Evolutionary conservation across 495 filamentous ascomycete species (phyloP).

Genomic region (Tuber aestivum): DNA sequence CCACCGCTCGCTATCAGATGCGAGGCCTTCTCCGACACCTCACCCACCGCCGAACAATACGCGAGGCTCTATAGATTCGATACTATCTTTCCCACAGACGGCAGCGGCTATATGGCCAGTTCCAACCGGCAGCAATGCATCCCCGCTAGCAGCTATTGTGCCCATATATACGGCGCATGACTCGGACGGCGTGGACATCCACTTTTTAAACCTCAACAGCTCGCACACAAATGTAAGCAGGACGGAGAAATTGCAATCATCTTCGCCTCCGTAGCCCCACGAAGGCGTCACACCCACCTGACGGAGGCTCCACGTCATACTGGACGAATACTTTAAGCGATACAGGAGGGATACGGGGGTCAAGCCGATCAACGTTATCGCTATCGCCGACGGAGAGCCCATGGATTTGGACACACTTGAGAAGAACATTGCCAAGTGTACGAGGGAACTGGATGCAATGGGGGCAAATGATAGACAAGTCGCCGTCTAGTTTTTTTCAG

Average conservation of each 20-base stretch:
- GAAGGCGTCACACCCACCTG: constrained; percentile 36
- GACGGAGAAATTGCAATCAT: constrained; percentile 23
- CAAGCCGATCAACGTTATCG: constrained; percentile 88
- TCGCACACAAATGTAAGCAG: constrained; percentile 14
- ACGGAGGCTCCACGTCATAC: constrained; percentile 20
- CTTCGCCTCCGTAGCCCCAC: constrained; percentile 23
- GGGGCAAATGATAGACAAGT: constrained; percentile 76
- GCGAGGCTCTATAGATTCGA: constrained; percentile 75
- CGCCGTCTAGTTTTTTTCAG: constrained; percentile 96
- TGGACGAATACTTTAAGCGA: constrained; percentile 23
- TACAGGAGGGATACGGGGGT: constrained; percentile 38
- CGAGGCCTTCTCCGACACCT: neutral
- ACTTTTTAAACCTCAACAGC: constrained; percentile 69
- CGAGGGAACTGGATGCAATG: constrained; percentile 63
- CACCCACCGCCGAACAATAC: constrained; percentile 55
- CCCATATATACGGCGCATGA: constrained; percentile 82
- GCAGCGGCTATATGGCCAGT: constrained; percentile 78
- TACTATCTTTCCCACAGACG: constrained; percentile 89
- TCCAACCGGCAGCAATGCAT: constrained; percentile 63
- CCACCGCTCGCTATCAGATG: neutral
- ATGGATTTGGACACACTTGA: constrained; percentile 64
- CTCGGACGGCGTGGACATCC: constrained; percentile 82
- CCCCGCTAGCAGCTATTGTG: constrained; percentile 68
- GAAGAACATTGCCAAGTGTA: constrained; percentile 59
- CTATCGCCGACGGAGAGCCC: constrained; percentile 84